Evolutionary conservation across 169 alveolate species (phyloP), one percentile per base, ranked within the genome.

Genomic region (Amoebophrya sp.): DNA sequence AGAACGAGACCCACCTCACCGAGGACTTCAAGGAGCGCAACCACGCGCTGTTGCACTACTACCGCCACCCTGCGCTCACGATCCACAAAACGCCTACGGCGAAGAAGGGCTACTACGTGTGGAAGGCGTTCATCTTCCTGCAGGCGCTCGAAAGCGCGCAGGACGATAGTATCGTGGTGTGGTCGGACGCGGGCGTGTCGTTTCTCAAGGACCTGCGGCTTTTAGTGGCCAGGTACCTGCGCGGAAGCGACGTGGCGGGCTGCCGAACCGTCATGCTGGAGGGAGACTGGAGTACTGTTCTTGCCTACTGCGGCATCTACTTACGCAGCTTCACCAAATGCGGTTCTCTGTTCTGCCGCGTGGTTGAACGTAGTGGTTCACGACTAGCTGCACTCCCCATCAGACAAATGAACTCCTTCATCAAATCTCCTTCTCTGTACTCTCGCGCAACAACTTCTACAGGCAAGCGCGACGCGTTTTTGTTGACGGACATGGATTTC

Each of bases 31-130:
- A 15, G 18, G 18, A 38, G 20, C 29, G 18, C 10, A 0, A 7
- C 39, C 88, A 89, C 88, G 91, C 41, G 41, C 92, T 90, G 29
- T 89, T 90, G 48, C 58, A 58, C 48, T 90, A 69, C 92, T 69
- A 90, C 39, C 92, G 92, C 29, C 58, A 89, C 0, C 92, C 92
- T 0, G 92, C 58, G 48, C 89, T 90, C 31, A 90, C 92, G 20
- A 42, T 41, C 41, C 92, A 90, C 92, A 90, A 90, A 89, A 90
- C 92, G 10, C 92, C 92, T 26, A 69, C 92, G 26, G 92, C 89
- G 41, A 90, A 90, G 43, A 69, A 69, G 0, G 92, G 92, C 43
- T 90, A 69, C 42, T 90, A 90, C 29, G 89, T 90, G 18, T 18
- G 92, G 92, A 90, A 90, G 43, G 89, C 92, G 0, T 90, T 69